Percentiles rank a stretch among this genome's conserved stretches.
These are phyloP conservation scores for Hibiscus syriacus DNA, from an alignment of 345 rosid species.

Conservation along the genomic window DNA sequence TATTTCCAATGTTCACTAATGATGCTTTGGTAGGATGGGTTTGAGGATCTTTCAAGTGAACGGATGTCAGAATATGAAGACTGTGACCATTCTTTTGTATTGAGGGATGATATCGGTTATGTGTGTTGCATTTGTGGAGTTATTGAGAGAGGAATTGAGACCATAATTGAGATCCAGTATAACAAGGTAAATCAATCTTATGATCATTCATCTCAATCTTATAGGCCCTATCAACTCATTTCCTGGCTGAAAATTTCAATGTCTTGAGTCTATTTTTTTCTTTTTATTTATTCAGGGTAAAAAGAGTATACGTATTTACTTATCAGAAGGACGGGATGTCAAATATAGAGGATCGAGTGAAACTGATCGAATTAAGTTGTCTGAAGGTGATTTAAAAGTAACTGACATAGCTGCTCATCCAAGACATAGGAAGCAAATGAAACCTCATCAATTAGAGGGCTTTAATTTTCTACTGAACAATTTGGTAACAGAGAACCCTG, in stretches of 20 bases:
- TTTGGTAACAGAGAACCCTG: constrained; percentile 60
- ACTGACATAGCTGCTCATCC: constrained; percentile 74
- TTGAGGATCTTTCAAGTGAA: constrained; percentile 38
- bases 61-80: constrained; percentile 38
- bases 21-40: constrained; percentile 37
- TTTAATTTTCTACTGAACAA: constrained; percentile 71
- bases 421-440: constrained; percentile 72
- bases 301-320: constrained; percentile 49
- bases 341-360: constrained; percentile 40
- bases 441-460: constrained; percentile 85
- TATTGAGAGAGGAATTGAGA: constrained; percentile 58
- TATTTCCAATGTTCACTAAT: neutral
- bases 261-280: neutral
- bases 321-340: constrained; percentile 34
- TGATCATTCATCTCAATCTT: neutral
- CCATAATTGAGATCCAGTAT: constrained; percentile 71
- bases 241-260: constrained; percentile 3
- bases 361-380: constrained; percentile 33
- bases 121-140: constrained; percentile 91
- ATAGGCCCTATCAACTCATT: neutral
- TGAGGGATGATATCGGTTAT: constrained; percentile 89
- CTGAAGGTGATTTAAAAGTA: constrained; percentile 45
- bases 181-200: constrained; percentile 45
- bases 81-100: constrained; percentile 71
- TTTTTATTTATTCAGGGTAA: constrained; percentile 37